Evolutionary conservation across 2,329 filamentous ascomycete genomes (phyloP), one percentile per base, ranked within the genome.

Genomic region (Dothideomycetes sp.): DNA sequence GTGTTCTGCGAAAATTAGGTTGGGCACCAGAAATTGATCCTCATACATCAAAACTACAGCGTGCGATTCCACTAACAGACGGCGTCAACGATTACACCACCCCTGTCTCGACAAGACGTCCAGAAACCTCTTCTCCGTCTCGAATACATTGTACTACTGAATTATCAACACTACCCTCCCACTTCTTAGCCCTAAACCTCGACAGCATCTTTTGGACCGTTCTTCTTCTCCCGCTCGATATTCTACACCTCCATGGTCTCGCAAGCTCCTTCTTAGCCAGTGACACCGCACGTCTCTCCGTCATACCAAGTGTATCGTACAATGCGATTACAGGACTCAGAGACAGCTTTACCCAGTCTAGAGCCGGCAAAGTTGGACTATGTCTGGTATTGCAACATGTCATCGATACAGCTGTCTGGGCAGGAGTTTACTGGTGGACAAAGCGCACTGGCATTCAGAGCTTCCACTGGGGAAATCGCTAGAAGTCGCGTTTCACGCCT

Each of bases 381-480:
- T 47, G 46, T 17, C 20, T 47, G 31, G 32, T 29, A 11, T 23
- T 45, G 31, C 37, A 47, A 17, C 41, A 42, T 16, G 28, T 22
- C 8, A 17, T 45, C 9, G 43, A 45, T 17, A 32, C 40, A 8
- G 25, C 39, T 3, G 31, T 47, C 3, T 47, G 46, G 43, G 24
- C 24, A 2, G 43, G 28, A 11, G 38, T 35, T 4, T 47, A 33
- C n/a, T n/a, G 19, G 3, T 44, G 33, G 29, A 25, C 38, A 17
- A 29, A 20, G 15, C 38, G 41, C 20, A 27, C 29, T 4, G 45
- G 45, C 20, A 38, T 25, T 12, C 22, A 20, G 24, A 35, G 32
- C 23, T 46, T 36, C 20, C 20, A 22, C 11, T 46, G 44, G 44
- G 44, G 44, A n/a, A n/a, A n/a, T n/a, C n/a, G n/a, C n/a, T n/a